phyloP scores from a whole-genome alignment of 805 yeast species.

The Martiniozyma abietophila region DNA sequence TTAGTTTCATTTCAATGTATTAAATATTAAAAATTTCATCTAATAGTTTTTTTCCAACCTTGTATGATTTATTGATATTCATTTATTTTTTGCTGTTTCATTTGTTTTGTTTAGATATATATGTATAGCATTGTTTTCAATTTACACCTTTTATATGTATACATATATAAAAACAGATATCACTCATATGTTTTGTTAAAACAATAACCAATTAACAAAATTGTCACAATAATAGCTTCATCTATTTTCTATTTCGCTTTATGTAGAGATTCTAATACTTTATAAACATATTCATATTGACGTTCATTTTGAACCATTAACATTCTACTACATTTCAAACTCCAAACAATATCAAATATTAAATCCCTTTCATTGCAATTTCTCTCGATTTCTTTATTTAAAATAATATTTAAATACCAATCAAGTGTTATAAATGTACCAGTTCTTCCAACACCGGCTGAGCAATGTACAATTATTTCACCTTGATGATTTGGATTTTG shows the following conservation, averaged over 20 bases:
- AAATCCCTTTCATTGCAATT: conserved; percentile 26
- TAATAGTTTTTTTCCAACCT: not conserved
- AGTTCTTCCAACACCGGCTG: conserved; percentile 55
- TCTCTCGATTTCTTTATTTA: conserved; percentile 4
- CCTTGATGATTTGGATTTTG: not conserved
- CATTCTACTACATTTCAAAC: conserved; percentile 38
- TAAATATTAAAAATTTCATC: too few relatives aligned
- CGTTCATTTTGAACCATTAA: conserved; percentile 47
- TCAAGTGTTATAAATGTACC: conserved; percentile 43
- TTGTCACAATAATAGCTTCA: too few relatives aligned
- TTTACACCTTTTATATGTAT: too few relatives aligned
- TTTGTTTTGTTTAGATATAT: conserved; percentile 2
- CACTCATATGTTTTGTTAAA: too few relatives aligned
- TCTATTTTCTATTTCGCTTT: not conserved
- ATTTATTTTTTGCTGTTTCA: conserved; percentile 1
- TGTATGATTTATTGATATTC: conserved; percentile 1
- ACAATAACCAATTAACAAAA: too few relatives aligned
- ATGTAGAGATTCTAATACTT: conserved; percentile 13
- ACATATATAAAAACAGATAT: too few relatives aligned
- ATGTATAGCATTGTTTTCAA: too few relatives aligned
- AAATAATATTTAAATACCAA: conserved; percentile 22
- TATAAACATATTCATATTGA: conserved; percentile 43
- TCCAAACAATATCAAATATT: conserved; percentile 34
- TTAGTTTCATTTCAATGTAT: too few relatives aligned
- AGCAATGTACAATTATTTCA: conserved; percentile 39